These are phyloP conservation scores for Globisporangium megalacanthum DNA, from an alignment of 352 stramenopile species.

Conservation along the genomic window DNA sequence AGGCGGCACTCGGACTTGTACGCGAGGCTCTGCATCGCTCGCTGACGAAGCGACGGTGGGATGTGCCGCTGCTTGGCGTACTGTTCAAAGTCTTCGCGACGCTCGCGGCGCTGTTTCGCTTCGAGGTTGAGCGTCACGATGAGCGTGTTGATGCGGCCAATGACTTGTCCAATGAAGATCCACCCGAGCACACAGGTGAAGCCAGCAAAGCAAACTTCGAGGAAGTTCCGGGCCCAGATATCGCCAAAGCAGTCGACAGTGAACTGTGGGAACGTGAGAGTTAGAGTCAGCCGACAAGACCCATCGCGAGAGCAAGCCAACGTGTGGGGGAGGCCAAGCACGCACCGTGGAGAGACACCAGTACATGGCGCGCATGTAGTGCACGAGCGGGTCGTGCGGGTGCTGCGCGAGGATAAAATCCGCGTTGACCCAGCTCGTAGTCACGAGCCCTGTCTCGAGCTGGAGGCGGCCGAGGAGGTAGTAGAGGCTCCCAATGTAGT, in stretches of 20 bases:
- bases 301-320: not conserved
- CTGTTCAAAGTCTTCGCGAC: slow-evolving; percentile 60
- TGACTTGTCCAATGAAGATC: slow-evolving; percentile 75
- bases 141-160: slow-evolving; percentile 60
- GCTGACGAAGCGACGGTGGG: slow-evolving; percentile 30
- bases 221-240: slow-evolving; percentile 52
- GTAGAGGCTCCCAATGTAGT: slow-evolving; percentile 46
- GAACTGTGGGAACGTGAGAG: slow-evolving; percentile 25
- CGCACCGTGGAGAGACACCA: slow-evolving; percentile 65
- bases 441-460: slow-evolving; percentile 23
- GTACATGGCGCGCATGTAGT: slow-evolving; percentile 78
- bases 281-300: not conserved
- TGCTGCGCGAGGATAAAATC: slow-evolving; percentile 52
- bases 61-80: slow-evolving; percentile 56
- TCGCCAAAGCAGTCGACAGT: slow-evolving; percentile 77
- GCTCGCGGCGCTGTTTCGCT: slow-evolving; percentile 41
- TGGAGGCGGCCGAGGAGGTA: slow-evolving; percentile 40
- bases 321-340: not conserved
- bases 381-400: slow-evolving; percentile 35
- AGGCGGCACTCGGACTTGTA: slow-evolving; percentile 54
- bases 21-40: slow-evolving; percentile 40
- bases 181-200: slow-evolving; percentile 68
- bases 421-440: slow-evolving; percentile 49
- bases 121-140: slow-evolving; percentile 65
- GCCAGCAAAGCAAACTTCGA: slow-evolving; percentile 51